phyloP scores from a whole-genome alignment of 2,329 filamentous ascomycete genomes.

The Aspergillus nomiae region DNA sequence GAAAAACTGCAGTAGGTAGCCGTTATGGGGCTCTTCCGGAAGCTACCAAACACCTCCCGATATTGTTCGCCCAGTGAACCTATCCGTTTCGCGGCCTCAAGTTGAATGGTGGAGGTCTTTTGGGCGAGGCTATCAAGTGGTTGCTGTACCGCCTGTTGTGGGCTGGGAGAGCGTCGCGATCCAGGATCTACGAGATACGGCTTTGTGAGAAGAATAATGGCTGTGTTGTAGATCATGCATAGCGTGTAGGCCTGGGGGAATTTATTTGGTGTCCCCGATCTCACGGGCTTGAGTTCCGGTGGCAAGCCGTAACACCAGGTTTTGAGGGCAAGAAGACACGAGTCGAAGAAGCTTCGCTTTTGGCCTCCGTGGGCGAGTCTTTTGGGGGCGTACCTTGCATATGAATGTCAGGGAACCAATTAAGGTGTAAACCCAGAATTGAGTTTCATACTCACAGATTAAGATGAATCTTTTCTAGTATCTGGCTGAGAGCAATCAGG shows the following conservation, averaged over 20 bases:
- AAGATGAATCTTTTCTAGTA: constrained; percentile 31
- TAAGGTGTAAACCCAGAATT: neutral
- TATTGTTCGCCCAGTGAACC: constrained; percentile 33
- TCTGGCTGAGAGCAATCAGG: neutral
- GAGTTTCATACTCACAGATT: constrained; percentile 26
- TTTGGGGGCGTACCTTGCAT: constrained; percentile 34
- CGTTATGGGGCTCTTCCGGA: constrained; percentile 37
- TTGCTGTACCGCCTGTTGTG: neutral
- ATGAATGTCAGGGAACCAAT: neutral
- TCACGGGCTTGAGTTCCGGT: constrained; percentile 30
- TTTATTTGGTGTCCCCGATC: constrained; percentile 8
- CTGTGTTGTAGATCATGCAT: constrained; percentile 40
- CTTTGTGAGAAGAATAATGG: constrained; percentile 35
- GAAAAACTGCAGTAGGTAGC: constrained; percentile 40
- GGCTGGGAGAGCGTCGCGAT: constrained; percentile 11
- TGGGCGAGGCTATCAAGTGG: neutral
- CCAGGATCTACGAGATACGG: constrained; percentile 24
- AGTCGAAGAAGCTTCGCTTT: constrained; percentile 30
- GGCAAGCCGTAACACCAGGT: constrained; percentile 40
- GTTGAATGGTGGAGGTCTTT: neutral
- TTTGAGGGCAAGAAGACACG: constrained; percentile 35
- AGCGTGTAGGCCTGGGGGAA: constrained; percentile 35
- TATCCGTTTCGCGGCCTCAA: constrained; percentile 26
- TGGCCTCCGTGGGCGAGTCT: constrained; percentile 20
- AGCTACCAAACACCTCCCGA: constrained; percentile 35